Conservation (phyloP, 345 rosid genomes). For the Kandelia obovata region DNA sequence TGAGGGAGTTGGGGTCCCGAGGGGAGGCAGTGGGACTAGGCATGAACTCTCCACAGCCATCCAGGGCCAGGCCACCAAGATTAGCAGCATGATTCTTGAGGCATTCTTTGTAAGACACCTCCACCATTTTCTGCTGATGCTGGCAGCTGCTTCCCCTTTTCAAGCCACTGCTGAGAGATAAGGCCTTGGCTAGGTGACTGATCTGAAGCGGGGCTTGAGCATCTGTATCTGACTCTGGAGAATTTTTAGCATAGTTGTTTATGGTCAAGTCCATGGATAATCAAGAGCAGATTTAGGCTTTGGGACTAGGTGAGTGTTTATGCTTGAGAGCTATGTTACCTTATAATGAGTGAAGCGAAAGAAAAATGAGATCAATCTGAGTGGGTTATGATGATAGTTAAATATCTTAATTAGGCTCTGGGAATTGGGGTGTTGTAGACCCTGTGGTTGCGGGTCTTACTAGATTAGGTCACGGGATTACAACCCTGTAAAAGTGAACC, state of each 20-base stretch:
- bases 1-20: constrained; percentile 49
- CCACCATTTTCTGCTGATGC: constrained; percentile 27
- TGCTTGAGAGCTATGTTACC: neutral
- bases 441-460: too few relatives aligned
- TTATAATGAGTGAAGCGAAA: neutral
- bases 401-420: too few relatives aligned
- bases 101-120: constrained; percentile 73
- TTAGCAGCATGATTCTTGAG: constrained; percentile 73
- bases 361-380: neutral
- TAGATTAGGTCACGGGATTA: neutral
- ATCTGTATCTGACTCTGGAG: constrained; percentile 19
- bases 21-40: constrained; percentile 32
- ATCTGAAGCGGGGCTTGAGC: constrained; percentile 25
- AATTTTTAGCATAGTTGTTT: neutral
- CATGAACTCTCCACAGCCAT: constrained; percentile 92
- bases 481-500: neutral
- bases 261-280: constrained; percentile 20
- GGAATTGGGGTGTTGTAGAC: too few relatives aligned
- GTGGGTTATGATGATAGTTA: neutral
- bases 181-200: constrained; percentile 17
- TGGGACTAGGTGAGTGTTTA: neutral
- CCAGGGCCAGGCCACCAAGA: constrained; percentile 70
- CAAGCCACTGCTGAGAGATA: constrained; percentile 16
- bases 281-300: neutral
- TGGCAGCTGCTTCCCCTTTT: constrained; percentile 3